Percentiles rank a stretch among this genome's conserved stretches.
phyloP scores from a whole-genome alignment of 1,139 yeast genomes.

The Hemisphaericaspora lyxosophila region DNA sequence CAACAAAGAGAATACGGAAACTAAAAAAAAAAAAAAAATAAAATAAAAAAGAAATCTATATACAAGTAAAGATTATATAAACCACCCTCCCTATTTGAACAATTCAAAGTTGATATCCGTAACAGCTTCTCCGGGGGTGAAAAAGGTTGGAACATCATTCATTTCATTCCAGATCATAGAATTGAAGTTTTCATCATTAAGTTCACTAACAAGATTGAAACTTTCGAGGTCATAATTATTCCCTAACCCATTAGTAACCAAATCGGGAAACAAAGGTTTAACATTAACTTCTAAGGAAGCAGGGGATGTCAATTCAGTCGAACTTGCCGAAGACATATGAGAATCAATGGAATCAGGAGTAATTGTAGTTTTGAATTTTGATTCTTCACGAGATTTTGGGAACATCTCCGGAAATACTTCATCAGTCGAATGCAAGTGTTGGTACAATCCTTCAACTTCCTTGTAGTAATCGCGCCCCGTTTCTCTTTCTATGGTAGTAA shows the following conservation, averaged over 20 bases:
- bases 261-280: conserved; percentile 2
- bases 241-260: not conserved
- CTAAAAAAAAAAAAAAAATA: no score
- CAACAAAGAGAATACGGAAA: no score
- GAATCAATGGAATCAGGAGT: not conserved
- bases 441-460: conserved; percentile 16
- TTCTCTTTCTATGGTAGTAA: conserved; percentile 16
- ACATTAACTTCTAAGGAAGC: conserved; percentile 2
- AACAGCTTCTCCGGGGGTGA: not conserved
- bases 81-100: not conserved
- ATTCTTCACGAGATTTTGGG: conserved; percentile 5
- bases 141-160: conserved; percentile 10
- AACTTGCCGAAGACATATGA: not conserved
- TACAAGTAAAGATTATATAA: not conserved
- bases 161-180: conserved; percentile 10
- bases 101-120: not conserved
- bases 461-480: conserved; percentile 13
- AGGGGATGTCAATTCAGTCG: not conserved
- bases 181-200: conserved; percentile 11
- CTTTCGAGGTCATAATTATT: not conserved
- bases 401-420: conserved; percentile 23
- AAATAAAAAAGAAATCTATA: not conserved
- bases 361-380: not conserved
- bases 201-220: conserved; percentile 4
- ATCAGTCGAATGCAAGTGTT: conserved; percentile 19